Evolutionary conservation across 2,329 filamentous ascomycete species (phyloP).

Genomic region (Onygenales sp.): DNA sequence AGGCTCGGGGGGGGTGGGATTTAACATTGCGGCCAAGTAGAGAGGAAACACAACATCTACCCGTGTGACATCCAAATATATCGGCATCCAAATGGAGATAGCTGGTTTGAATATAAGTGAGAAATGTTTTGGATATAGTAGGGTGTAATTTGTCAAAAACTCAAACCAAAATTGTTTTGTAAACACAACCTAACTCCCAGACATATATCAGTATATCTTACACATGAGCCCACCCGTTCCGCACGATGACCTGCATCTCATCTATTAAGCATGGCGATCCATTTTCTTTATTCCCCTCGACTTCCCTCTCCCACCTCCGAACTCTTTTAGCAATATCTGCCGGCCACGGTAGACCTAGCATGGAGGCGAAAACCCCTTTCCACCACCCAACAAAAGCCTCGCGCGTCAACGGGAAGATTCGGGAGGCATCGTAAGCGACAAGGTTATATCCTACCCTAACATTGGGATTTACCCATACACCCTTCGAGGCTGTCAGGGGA

Average conservation of each 20-base stretch:
- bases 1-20: too few species aligned
- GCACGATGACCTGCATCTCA: conserved; percentile 51
- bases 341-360: conserved; percentile 22
- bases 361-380: conserved; percentile 39
- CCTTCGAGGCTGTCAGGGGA: conserved; percentile 19
- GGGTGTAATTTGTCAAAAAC: background rate
- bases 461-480: conserved; percentile 31
- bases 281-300: conserved; percentile 35
- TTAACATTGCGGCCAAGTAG: too few species aligned
- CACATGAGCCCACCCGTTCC: conserved; percentile 52
- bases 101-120: background rate
- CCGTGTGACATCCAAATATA: too few species aligned
- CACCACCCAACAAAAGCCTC: conserved; percentile 49
- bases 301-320: conserved; percentile 28
- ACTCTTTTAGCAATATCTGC: conserved; percentile 25
- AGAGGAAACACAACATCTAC: too few species aligned
- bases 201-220: conserved; percentile 17
- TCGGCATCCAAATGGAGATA: too few species aligned
- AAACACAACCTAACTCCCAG: too few species aligned
- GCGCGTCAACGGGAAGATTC: conserved; percentile 39
- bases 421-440: conserved; percentile 33
- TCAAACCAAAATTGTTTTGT: background rate
- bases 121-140: background rate
- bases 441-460: conserved; percentile 30
- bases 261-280: conserved; percentile 48